Base-by-base conservation (phyloP, 2,329 filamentous ascomycete species). In the Zalaria sp. region DNA sequence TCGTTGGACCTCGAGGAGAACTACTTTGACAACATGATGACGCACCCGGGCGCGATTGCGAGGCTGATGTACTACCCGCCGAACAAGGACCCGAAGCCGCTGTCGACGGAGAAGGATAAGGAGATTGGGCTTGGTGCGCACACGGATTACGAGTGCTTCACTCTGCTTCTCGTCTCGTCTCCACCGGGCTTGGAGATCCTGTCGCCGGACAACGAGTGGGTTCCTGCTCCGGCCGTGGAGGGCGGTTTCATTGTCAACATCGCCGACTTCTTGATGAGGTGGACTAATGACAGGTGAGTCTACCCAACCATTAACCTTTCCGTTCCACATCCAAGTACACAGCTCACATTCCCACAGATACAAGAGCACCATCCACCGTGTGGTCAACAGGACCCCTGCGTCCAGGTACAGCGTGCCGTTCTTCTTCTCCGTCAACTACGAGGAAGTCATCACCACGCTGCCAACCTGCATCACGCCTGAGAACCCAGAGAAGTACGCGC, bases 351-450 rank as follows among this genome's bases (percentile, higher is more conserved):
- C 18, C 18, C 18, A 18, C 18, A 18, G 60, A 37, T 77, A 74
- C 57, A 68, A 66, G 51, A 71, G 67, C 51, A 73, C 66, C 37
- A 53, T 72, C 5, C 73, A 77, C 51, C 60, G 72, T 7, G 73
- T 77, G 26, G 67, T 76, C 47, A 75, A 75, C 57, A 62, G 62
- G 35, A 66, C 65, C 2, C 60, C 59, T 1, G 57, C 56, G 5
- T 67, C 75, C 50, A 61, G 74, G 31, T 77, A 74, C 51, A 72
- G 67, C 7, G 60, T 76, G 10, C 70, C 72, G 0, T 68, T 76
- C 39, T 76, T 75, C 54, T 68, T 44, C 11, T 35, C 29, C 27
- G 38, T 44, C 43, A 44, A 44, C 25, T 44, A 44, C 25, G 43
- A 44, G 3, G 34, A 40, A 29, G 29, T 39, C 1, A 39, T 44